These are phyloP conservation scores for Yamadazyma phyllophila DNA, from an alignment of 805 yeast genomes.

Conservation along the genomic window DNA sequence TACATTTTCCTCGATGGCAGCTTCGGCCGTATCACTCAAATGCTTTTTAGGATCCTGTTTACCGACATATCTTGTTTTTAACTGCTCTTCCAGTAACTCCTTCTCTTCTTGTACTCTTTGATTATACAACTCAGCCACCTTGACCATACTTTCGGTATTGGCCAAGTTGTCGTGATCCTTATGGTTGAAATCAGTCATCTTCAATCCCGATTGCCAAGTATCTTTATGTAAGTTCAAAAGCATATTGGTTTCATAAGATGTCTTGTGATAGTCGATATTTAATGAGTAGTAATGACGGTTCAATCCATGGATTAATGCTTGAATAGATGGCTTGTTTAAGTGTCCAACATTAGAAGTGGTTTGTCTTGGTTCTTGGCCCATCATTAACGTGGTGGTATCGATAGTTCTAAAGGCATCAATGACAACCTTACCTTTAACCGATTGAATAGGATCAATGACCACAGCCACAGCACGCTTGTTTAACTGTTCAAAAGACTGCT, in stretches of 20 bases:
- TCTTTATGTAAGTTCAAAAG: slow-evolving; percentile 89
- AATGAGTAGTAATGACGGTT: slow-evolving; percentile 96
- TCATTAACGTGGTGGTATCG: slow-evolving; percentile 81
- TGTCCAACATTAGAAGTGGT: slow-evolving; percentile 95
- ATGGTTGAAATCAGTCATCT: slow-evolving; percentile 69
- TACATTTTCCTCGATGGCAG: slow-evolving; percentile 83
- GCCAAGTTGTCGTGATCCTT: slow-evolving; percentile 75
- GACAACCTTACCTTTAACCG: slow-evolving; percentile 97
- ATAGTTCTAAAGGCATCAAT: slow-evolving; percentile 97
- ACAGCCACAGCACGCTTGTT: slow-evolving; percentile 97
- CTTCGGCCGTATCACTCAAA: slow-evolving; percentile 82
- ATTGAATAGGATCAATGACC: slow-evolving; percentile 97
- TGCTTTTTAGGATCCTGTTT: slow-evolving; percentile 99
- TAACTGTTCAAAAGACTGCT: slow-evolving; percentile 94
- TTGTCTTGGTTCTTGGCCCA: slow-evolving; percentile 97
- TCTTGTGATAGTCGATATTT: slow-evolving; percentile 91
- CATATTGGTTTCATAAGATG: slow-evolving; percentile 91
- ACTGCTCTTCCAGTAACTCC: slow-evolving; percentile 80
- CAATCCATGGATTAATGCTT: slow-evolving; percentile 94
- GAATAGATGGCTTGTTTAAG: slow-evolving; percentile 92
- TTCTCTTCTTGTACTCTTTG: slow-evolving; percentile 90
- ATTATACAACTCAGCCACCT: slow-evolving; percentile 85
- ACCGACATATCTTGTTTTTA: slow-evolving; percentile 95
- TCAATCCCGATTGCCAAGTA: slow-evolving; percentile 92
- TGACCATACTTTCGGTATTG: slow-evolving; percentile 76